A percentile compares a stretch with the other conserved stretches of the same genome.
Conservation (phyloP, 169 alveolate species). For the Plasmodium vivax region DNA sequence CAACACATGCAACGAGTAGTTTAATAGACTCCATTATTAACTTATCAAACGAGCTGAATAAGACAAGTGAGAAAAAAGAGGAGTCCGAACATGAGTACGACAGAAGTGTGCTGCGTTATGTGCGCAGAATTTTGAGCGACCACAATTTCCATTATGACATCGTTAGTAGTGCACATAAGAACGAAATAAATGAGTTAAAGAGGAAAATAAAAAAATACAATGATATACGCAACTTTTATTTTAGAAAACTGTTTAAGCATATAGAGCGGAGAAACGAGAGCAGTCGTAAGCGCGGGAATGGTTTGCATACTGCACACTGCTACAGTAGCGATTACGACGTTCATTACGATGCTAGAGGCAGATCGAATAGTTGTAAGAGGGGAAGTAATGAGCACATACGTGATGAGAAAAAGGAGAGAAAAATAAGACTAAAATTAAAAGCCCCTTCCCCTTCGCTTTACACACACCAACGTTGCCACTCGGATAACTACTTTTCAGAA, state of each 20-base stretch:
- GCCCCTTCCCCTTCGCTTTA: not conserved
- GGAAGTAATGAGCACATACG: not conserved
- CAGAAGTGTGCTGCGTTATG: constrained; percentile 37
- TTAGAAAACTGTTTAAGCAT: constrained; percentile 27
- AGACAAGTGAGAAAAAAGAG: constrained; percentile 2
- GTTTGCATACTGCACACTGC: not conserved
- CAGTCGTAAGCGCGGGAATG: not conserved
- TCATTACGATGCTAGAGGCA: not conserved
- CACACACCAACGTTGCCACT: constrained; percentile 1
- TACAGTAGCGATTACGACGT: constrained; percentile 16
- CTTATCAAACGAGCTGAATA: constrained; percentile 55
- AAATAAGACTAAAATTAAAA: too few species aligned
- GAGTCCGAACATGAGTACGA: constrained; percentile 18
- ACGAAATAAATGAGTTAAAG: constrained; percentile 28
- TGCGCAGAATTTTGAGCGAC: constrained; percentile 16
- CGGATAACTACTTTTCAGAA: constrained; percentile 73
- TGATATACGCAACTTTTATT: constrained; percentile 29
- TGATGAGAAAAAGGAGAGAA: constrained; percentile 6
- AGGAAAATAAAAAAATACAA: constrained; percentile 29
- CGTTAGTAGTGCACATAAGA: constrained; percentile 29
- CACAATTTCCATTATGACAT: constrained; percentile 9
- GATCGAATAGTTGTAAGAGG: not conserved
- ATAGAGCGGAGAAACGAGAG: constrained; percentile 15
- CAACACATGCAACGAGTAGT: constrained; percentile 63
- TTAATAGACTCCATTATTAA: constrained; percentile 68